Percentiles rank a stretch among this genome's conserved stretches.
Evolutionary conservation across 257 asterid species (phyloP).

Genomic region (Nicotiana undulata): DNA sequence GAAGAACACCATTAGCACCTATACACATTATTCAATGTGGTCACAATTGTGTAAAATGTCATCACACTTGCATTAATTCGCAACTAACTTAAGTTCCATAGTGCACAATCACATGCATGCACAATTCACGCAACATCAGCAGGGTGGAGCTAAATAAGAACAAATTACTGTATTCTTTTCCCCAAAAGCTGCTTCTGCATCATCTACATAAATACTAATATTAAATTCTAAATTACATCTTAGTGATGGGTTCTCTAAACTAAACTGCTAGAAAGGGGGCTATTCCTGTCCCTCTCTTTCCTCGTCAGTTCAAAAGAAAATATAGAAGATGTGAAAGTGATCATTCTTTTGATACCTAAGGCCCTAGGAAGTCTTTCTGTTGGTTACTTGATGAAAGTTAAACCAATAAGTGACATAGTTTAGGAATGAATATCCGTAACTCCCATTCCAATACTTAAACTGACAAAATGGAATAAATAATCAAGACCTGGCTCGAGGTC

Average conservation of each 20-base stretch:
- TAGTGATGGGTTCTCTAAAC: not conserved
- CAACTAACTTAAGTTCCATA: not conserved
- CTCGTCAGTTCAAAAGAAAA: not conserved
- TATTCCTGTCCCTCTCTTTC: no score
- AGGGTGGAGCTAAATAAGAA: not conserved
- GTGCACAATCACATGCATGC: not conserved
- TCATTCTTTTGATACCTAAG: not conserved
- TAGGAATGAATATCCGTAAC: no score
- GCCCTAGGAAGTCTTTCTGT: not conserved
- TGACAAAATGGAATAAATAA: no score
- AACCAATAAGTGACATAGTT: no score
- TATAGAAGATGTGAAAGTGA: not conserved
- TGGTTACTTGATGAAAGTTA: not conserved
- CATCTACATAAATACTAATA: not conserved
- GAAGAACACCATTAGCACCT: conserved; percentile 5
- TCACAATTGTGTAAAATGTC: not conserved
- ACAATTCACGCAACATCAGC: not conserved
- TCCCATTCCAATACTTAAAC: no score
- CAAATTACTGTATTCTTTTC: not conserved
- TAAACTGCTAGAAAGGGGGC: not conserved
- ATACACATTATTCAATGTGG: not conserved
- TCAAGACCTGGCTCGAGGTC: no score
- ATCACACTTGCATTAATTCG: not conserved
- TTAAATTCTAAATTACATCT: not conserved
- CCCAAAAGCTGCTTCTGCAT: not conserved